Percentiles rank a stretch among this genome's conserved stretches.
Conservation (phyloP, 2,329 filamentous ascomycete genomes). For the Neurospora sp. region DNA sequence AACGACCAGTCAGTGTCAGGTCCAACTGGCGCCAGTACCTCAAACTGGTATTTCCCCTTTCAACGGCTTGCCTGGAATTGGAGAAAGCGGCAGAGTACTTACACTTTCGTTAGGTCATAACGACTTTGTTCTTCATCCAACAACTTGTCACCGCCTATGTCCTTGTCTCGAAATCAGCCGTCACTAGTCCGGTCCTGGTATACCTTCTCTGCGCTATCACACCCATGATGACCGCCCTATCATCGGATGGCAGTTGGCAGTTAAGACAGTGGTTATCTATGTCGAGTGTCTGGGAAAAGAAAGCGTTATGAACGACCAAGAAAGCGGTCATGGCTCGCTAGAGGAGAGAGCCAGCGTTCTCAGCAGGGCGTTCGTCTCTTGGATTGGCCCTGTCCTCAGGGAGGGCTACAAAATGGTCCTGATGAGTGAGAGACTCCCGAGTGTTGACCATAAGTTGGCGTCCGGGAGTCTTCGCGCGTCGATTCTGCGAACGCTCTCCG, state of each 20-base stretch:
- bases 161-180: not conserved
- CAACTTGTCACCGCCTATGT: not conserved
- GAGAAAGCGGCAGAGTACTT: not conserved
- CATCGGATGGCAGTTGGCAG: slow-evolving; percentile 15
- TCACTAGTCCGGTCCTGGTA: not conserved
- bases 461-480: slow-evolving; percentile 15
- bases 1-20: not conserved
- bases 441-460: slow-evolving; percentile 15
- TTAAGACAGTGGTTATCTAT: slow-evolving; percentile 7
- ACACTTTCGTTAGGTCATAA: not conserved
- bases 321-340: slow-evolving; percentile 10
- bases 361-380: slow-evolving; percentile 21
- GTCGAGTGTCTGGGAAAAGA: slow-evolving; percentile 16
- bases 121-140: not conserved
- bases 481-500: slow-evolving; percentile 19
- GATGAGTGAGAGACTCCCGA: slow-evolving; percentile 16
- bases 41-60: not conserved
- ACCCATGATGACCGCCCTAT: not conserved
- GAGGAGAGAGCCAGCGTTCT: slow-evolving; percentile 21
- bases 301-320: slow-evolving; percentile 1
- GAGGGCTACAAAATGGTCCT: slow-evolving; percentile 21
- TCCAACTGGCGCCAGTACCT: not conserved
- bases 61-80: not conserved
- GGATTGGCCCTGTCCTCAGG: slow-evolving; percentile 23
- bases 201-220: slow-evolving; percentile 1